phyloP scores from a whole-genome alignment of 495 filamentous ascomycete species.

The Daldinia caldariorum region DNA sequence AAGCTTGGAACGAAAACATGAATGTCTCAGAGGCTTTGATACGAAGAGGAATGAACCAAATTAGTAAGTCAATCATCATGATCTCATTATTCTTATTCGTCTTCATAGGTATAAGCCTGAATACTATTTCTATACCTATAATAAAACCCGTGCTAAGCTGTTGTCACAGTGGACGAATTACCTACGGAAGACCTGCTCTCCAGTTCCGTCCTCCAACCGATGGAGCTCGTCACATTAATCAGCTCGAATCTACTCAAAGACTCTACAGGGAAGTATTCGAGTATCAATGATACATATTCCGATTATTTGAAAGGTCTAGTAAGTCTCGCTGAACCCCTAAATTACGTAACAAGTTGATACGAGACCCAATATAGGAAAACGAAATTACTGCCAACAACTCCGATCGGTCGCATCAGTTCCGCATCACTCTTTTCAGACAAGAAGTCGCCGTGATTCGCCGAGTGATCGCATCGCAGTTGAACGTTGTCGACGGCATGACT shows the following conservation, averaged over 20 bases:
- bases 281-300: constrained; percentile 50
- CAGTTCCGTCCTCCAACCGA: constrained; percentile 49
- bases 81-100: constrained; percentile 2
- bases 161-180: constrained; percentile 24
- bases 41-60: constrained; percentile 32
- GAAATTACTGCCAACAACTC: constrained; percentile 48
- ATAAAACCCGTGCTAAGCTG: constrained; percentile 5
- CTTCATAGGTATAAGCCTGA: neutral
- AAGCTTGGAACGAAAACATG: constrained; percentile 37
- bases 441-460: constrained; percentile 51
- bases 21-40: constrained; percentile 28
- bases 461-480: constrained; percentile 41
- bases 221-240: constrained; percentile 50
- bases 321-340: neutral
- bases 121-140: neutral
- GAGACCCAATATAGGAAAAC: constrained; percentile 36
- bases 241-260: constrained; percentile 48
- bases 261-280: constrained; percentile 39
- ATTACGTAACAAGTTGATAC: constrained; percentile 6
- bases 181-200: constrained; percentile 36
- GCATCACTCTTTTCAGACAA: constrained; percentile 50
- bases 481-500: constrained; percentile 24
- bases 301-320: constrained; percentile 50
- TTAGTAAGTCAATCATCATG: constrained; percentile 25
- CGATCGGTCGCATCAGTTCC: constrained; percentile 51